phyloP scores from a whole-genome alignment of 306 rosid species.

The Vigna hirtella region DNA sequence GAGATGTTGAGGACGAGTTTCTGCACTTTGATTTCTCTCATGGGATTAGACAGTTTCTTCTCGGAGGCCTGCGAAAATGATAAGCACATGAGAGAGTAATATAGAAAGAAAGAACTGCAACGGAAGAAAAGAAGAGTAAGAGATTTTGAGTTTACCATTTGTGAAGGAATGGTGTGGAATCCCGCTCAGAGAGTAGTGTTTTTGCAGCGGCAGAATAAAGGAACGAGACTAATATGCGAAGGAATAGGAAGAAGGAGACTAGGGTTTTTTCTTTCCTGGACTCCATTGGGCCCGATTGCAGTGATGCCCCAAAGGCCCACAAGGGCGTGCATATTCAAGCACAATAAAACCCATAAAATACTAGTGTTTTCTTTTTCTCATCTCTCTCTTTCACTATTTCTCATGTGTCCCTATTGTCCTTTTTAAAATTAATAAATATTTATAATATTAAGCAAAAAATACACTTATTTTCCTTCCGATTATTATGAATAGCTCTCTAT shows the following conservation, averaged over 20 bases:
- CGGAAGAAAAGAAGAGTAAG: not conserved
- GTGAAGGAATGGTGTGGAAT: not conserved
- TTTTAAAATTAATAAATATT: no score
- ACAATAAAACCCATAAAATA: not conserved
- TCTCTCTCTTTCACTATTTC: no score
- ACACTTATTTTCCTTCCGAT: no score
- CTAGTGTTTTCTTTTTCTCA: no score
- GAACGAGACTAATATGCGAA: not conserved
- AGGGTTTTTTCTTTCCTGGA: constrained; percentile 9
- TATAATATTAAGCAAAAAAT: no score
- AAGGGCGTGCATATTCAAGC: no score
- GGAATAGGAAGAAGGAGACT: not conserved
- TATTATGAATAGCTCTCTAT: no score
- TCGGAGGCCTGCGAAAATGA: constrained; percentile 64
- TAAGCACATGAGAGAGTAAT: not conserved
- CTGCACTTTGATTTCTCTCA: constrained; percentile 86
- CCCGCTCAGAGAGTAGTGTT: not conserved
- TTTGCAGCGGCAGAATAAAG: not conserved
- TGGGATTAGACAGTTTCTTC: constrained; percentile 75
- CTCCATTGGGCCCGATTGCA: no score
- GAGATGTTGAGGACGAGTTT: constrained; percentile 84
- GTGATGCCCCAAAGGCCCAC: not conserved
- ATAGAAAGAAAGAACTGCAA: not conserved
- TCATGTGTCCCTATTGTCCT: no score
- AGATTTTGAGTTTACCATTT: not conserved